A percentile compares a stretch with the other conserved stretches of the same genome.
phyloP scores from a whole-genome alignment of 805 yeast genomes.

The Starmerella stigmatis region DNA sequence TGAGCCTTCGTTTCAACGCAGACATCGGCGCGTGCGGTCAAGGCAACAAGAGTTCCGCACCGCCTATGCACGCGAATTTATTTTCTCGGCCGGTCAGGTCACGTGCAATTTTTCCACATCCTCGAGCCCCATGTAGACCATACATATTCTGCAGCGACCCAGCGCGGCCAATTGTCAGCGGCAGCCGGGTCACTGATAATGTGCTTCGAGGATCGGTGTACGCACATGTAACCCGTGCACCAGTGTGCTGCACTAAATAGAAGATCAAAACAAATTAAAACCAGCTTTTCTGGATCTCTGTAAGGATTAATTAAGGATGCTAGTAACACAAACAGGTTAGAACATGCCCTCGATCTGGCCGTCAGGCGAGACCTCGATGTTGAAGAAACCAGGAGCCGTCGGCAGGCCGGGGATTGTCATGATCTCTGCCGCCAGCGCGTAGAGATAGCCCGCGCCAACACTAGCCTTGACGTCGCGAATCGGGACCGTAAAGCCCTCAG shows the following conservation, averaged over 20 bases:
- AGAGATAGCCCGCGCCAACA: constrained; percentile 93
- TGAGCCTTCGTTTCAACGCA: constrained; percentile 14
- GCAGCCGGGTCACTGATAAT: no score
- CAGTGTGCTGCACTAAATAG: no score
- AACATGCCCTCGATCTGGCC: constrained; percentile 93
- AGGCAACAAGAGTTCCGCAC: no score
- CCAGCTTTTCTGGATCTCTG: not conserved
- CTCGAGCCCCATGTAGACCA: no score
- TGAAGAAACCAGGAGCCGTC: constrained; percentile 93
- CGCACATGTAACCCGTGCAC: no score
- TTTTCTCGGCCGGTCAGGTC: constrained; percentile 1
- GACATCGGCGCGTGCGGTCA: constrained; percentile 10
- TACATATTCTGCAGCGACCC: not conserved
- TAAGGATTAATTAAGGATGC: not conserved
- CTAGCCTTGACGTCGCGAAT: constrained; percentile 89
- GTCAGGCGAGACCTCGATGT: constrained; percentile 79
- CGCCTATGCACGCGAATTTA: no score
- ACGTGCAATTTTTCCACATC: not conserved
- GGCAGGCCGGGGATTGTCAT: constrained; percentile 97
- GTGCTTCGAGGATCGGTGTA: no score
- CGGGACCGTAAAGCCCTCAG: constrained; percentile 87
- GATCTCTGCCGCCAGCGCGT: constrained; percentile 93
- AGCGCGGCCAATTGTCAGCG: no score
- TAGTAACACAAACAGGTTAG: no score
- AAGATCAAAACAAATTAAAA: no score